Percentiles rank a stretch among this genome's conserved stretches.
Conservation (phyloP, 2,329 filamentous ascomycete genomes). For the Fusarium haematococcum region DNA sequence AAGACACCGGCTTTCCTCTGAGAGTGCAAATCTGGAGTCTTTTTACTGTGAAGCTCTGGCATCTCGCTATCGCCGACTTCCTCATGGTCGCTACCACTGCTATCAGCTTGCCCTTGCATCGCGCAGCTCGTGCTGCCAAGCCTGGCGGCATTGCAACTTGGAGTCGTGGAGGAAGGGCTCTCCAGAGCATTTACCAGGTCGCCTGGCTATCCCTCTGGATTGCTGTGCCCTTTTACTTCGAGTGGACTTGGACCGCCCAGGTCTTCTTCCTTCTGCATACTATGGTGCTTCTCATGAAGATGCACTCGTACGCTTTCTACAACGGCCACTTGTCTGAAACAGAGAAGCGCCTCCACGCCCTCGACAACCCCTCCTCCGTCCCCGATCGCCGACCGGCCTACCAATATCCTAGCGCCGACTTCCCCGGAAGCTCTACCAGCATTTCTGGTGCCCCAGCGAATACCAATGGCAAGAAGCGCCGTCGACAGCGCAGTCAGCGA, state of each 20-base stretch:
- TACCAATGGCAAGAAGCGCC: slow-evolving; percentile 39
- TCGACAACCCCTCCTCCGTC: slow-evolving; percentile 79
- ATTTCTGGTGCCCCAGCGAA: slow-evolving; percentile 34
- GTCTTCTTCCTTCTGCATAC: slow-evolving; percentile 94
- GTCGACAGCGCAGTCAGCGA: slow-evolving; percentile 33
- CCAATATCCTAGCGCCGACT: slow-evolving; percentile 75
- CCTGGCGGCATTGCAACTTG: slow-evolving; percentile 72
- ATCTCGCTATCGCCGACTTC: slow-evolving; percentile 84
- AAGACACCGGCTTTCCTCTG: slow-evolving; percentile 90
- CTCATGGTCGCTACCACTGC: slow-evolving; percentile 85
- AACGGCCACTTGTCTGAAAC: slow-evolving; percentile 95
- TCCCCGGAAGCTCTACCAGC: slow-evolving; percentile 55
- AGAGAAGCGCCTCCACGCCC: slow-evolving; percentile 79
- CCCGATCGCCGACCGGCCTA: slow-evolving; percentile 76
- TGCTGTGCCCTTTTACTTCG: slow-evolving; percentile 82
- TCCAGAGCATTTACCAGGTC: slow-evolving; percentile 86
- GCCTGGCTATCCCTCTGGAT: slow-evolving; percentile 88
- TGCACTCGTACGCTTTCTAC: slow-evolving; percentile 98
- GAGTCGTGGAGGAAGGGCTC: slow-evolving; percentile 79
- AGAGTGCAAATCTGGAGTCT: slow-evolving; percentile 88
- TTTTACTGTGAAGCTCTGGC: slow-evolving; percentile 89
- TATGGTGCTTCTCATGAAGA: slow-evolving; percentile 96
- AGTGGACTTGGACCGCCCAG: slow-evolving; percentile 97
- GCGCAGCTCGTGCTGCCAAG: slow-evolving; percentile 67
- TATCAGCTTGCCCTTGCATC: slow-evolving; percentile 79